phyloP scores from a whole-genome alignment of 805 yeast genomes.

The Helenozyma baotianmanensis region DNA sequence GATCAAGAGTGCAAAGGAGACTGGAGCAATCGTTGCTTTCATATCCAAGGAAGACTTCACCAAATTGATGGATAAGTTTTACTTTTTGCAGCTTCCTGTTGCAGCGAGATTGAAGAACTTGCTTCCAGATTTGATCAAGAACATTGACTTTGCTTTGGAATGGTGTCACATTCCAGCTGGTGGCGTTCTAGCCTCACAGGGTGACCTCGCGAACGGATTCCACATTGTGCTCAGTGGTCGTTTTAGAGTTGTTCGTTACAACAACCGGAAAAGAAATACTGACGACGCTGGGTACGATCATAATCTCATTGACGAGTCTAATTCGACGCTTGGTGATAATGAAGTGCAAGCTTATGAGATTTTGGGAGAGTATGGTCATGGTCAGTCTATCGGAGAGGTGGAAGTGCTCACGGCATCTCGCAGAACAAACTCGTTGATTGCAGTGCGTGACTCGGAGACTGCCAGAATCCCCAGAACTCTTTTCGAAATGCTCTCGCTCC shows the following conservation, averaged over 20 bases:
- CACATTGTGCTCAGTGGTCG: slow-evolving; percentile 88
- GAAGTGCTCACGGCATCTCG: slow-evolving; percentile 83
- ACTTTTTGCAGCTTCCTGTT: slow-evolving; percentile 68
- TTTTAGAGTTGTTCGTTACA: slow-evolving; percentile 53
- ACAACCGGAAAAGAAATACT: slow-evolving; percentile 10
- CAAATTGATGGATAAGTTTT: slow-evolving; percentile 66
- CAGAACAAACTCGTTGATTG: slow-evolving; percentile 66
- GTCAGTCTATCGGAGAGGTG: slow-evolving; percentile 91
- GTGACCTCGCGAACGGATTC: slow-evolving; percentile 85
- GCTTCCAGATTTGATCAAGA: slow-evolving; percentile 60
- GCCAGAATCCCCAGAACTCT: slow-evolving; percentile 89
- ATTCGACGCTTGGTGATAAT: slow-evolving; percentile 3
- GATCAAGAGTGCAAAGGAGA: slow-evolving; percentile 55
- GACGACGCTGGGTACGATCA: slow-evolving; percentile 4
- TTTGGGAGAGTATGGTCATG: slow-evolving; percentile 84
- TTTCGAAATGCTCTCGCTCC: slow-evolving; percentile 78
- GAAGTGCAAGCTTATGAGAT: slow-evolving; percentile 27
- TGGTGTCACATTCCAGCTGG: slow-evolving; percentile 95
- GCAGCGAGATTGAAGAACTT: slow-evolving; percentile 70
- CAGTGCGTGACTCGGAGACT: slow-evolving; percentile 89
- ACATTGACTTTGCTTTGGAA: slow-evolving; percentile 87
- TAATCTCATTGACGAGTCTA: slow-evolving; percentile 21
- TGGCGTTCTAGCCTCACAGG: slow-evolving; percentile 70
- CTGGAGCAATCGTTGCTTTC: slow-evolving; percentile 60
- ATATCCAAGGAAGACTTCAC: slow-evolving; percentile 61